Evolutionary conservation across 2,329 filamentous ascomycete genomes (phyloP).

Genomic region (Fusarium coffeatum): DNA sequence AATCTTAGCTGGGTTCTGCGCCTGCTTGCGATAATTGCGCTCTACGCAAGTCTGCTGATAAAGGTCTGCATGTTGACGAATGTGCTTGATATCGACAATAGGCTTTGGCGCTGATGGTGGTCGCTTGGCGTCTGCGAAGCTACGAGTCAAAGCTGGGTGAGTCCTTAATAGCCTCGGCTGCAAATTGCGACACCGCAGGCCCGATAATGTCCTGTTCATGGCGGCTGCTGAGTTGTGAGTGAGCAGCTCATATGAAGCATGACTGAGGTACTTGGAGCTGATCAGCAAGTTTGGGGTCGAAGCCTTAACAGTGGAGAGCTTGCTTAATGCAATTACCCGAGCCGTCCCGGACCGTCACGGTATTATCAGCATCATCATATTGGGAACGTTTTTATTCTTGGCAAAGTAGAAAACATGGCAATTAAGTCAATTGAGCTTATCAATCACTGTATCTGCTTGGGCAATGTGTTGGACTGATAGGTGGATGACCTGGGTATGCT

Average conservation of each 20-base stretch:
- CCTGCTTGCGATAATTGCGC: constrained; percentile 78
- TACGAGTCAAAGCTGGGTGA: constrained; percentile 27
- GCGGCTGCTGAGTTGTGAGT: constrained; percentile 33
- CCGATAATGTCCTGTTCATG: constrained; percentile 50
- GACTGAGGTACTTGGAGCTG: constrained; percentile 9
- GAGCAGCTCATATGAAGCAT: constrained; percentile 41
- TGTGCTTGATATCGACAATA: constrained; percentile 85
- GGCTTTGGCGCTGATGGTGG: constrained; percentile 82
- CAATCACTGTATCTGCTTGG: neutral
- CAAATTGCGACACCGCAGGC: constrained; percentile 44
- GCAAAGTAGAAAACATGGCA: neutral
- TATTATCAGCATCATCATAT: constrained; percentile 15
- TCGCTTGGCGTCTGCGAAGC: constrained; percentile 54
- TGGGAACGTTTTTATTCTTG: constrained; percentile 8
- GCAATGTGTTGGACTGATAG: constrained; percentile 24
- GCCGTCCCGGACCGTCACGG: constrained; percentile 24
- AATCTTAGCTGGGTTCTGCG: constrained; percentile 67
- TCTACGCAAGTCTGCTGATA: constrained; percentile 86
- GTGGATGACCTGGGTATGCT: constrained; percentile 11
- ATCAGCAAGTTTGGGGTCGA: constrained; percentile 29
- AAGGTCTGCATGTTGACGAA: constrained; percentile 83
- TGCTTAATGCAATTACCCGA: constrained; percentile 51
- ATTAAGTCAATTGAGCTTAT: constrained; percentile 1
- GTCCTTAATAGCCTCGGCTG: constrained; percentile 20
- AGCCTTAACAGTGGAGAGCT: constrained; percentile 36